Base-by-base conservation (phyloP, 1,139 yeast genomes). In the Spencermartinsiella ligniputridi region DNA sequence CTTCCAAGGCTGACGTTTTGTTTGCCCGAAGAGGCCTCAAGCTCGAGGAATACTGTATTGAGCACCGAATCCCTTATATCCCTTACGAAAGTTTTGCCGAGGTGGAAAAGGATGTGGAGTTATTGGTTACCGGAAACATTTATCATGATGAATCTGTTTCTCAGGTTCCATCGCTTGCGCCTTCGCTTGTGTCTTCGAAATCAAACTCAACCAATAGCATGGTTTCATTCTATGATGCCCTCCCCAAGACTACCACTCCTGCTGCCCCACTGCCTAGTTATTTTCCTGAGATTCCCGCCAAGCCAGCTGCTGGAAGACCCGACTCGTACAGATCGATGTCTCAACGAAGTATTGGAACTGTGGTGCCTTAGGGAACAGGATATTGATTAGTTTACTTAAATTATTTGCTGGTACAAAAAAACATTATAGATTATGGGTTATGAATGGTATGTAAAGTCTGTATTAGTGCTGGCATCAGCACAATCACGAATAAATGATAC, bases 21-120 rank as follows among this genome's bases (percentile, higher is more conserved):
- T 70, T 70, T 55, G 74, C 74, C 18, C 63, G 74, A 49, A 58
- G 63, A 33, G 74, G 72, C 9, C 63, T 69, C 24, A 61, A 64
- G 37, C 62, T 70, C 27, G 74, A 70, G 56, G 60, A 65, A 45
- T 68, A 66, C 60, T 70, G 74, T 54, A 50, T 62, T 39, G 64
- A 68, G 52, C 61, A 70, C 55, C 58, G 57, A 44, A 66, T 70
- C 42, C 69, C 71, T 5, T 69, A 68, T 52, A 66, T 69, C 42
- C 68, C 74, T 11, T 70, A 66, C 50, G 68, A 67, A 51, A 60
- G 70, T 19, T 70, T 70, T 57, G 61, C 60, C 44, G 72, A 70
- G 41, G 64, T 70, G 46, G 58, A 66, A 50, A 57, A 57, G 35
- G 73, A 69, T 41, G 52, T 66, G 25, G 55, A 57, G 46, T 54